Evolutionary conservation across 2,329 filamentous ascomycete genomes (phyloP), one percentile per base, ranked within the genome.

Genomic region (Aspergillus glaucus): DNA sequence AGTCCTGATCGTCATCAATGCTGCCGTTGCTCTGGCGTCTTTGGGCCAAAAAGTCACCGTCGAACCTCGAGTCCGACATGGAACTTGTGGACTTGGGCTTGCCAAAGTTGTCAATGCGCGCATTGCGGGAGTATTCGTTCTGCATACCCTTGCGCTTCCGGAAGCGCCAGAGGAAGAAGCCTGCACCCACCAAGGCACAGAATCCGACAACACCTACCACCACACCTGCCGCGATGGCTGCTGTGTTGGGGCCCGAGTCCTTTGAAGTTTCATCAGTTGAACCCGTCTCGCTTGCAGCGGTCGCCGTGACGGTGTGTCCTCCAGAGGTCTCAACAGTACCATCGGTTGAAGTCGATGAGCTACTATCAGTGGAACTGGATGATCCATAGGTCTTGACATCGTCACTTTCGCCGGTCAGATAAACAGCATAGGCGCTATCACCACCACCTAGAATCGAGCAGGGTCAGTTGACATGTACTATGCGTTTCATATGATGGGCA

Each of bases 1-100:
- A 97, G 69, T 97, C 92, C 72, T 95, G 84, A 72, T 96, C 94
- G 69, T 97, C 92, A 46, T 91, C 92, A 69, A 97, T 96, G 70
- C 91, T 96, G 59, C 92, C 92, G 63, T 93, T 88, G 72, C 92
- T 96, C 74, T 92, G 80, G 70, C 91, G 82, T 64, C 89, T 80
- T 59, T 90, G 82, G 50, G 86, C 85, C 79, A 94, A 85, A 55
- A 90, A 81, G 49, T 78, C 84, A 6, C 90, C 89, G 57, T 97
- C 92, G 49, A 96, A 82, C 48, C 92, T 83, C 39, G 87, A 85
- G 65, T 97, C 92, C 12, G 82, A 82, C 72, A 88, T 85, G 8
- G 87, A 88, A 26, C 70, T 82, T 53, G 77, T 77, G 52, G 84
- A 80, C 77, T 63, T 79, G 74, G 71, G 70, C 57, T 79, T 79